These are phyloP conservation scores for Pisolithus sp. DNA, from an alignment of 768 basidiomycete genomes.

Conservation along the genomic window DNA sequence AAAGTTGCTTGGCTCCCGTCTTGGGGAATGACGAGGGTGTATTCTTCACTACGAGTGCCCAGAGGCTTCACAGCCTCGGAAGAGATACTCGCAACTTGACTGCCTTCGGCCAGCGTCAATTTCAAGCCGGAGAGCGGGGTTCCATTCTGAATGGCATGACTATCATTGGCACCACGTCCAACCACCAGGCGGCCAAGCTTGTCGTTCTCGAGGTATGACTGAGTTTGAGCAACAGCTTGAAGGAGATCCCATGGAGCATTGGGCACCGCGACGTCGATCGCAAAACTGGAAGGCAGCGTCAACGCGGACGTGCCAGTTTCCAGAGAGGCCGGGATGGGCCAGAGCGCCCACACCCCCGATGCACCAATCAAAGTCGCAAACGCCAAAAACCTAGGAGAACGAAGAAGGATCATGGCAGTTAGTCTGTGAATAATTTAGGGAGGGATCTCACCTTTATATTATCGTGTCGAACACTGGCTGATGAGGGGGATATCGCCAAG, in stretches of 20 bases:
- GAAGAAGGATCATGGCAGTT: constrained; percentile 3
- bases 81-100: constrained; percentile 23
- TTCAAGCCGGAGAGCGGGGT: constrained; percentile 19
- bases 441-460: background rate
- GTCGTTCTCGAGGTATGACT: constrained; percentile 29
- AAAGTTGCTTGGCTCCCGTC: constrained; percentile 33
- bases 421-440: background rate
- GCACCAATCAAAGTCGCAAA: constrained; percentile 7
- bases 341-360: constrained; percentile 15
- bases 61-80: constrained; percentile 30
- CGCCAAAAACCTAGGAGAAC: constrained; percentile 4
- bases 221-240: constrained; percentile 28
- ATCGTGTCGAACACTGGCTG: background rate
- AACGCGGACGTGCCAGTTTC: constrained; percentile 23
- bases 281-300: constrained; percentile 20
- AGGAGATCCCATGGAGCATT: constrained; percentile 28
- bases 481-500: too few relatives aligned
- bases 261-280: constrained; percentile 20
- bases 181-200: constrained; percentile 35
- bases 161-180: constrained; percentile 32
- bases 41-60: constrained; percentile 38
- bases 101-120: constrained; percentile 18
- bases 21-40: constrained; percentile 33
- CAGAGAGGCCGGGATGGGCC: constrained; percentile 28
- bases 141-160: constrained; percentile 20